Conservation (phyloP, 345 rosid species). For the Salix suchowensis region DNA sequence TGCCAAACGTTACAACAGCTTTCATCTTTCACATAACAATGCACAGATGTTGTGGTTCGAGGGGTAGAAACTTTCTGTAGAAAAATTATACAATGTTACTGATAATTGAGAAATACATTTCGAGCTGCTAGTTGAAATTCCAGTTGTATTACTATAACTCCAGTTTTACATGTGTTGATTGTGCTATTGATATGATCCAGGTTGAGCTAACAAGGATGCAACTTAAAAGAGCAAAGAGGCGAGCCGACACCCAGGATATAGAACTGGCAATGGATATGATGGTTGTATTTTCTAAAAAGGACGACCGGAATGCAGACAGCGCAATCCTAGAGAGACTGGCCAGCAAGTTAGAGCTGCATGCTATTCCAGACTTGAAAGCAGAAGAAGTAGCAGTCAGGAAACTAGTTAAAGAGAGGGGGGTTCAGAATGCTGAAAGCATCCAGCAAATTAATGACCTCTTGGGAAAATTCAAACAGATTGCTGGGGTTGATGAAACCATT, state of each 20-base stretch:
- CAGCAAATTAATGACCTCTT: slow-evolving; percentile 38
- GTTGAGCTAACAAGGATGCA: slow-evolving; percentile 55
- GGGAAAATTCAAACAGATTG: slow-evolving; percentile 46
- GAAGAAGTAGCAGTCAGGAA: slow-evolving; percentile 43
- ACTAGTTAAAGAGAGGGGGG: slow-evolving; percentile 31
- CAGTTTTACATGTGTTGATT: slow-evolving; percentile 2
- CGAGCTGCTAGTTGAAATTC: background rate
- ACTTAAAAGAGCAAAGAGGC: slow-evolving; percentile 46
- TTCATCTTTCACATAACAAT: background rate
- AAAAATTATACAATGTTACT: background rate
- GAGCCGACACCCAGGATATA: slow-evolving; percentile 57
- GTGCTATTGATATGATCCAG: slow-evolving; percentile 22
- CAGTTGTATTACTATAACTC: background rate
- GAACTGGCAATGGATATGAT: slow-evolving; percentile 66
- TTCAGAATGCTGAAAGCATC: slow-evolving; percentile 36
- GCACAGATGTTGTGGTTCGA: background rate
- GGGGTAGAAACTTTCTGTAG: no score
- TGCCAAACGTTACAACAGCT: background rate
- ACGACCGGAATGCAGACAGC: slow-evolving; percentile 49
- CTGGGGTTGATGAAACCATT: slow-evolving; percentile 34
- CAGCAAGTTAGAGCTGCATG: slow-evolving; percentile 44
- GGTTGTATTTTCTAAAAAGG: slow-evolving; percentile 45
- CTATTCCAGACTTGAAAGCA: slow-evolving; percentile 42
- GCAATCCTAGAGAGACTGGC: slow-evolving; percentile 56
- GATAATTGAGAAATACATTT: background rate